These are phyloP conservation scores for Pulicaria dysenterica DNA, from an alignment of 129 eudicot species.

Conservation along the genomic window DNA sequence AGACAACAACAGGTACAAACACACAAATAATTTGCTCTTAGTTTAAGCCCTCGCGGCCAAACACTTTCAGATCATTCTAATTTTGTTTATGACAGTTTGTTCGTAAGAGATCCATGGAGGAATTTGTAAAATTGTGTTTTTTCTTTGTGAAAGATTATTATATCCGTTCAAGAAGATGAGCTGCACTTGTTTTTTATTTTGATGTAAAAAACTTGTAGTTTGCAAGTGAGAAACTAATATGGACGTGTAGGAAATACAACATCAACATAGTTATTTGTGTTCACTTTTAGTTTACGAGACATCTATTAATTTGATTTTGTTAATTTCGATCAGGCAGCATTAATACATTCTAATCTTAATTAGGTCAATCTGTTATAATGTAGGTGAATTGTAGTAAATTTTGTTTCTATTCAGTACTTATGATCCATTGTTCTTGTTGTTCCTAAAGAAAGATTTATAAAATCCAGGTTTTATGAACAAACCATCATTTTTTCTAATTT, in stretches of 20 bases:
- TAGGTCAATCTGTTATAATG: constrained; percentile 2
- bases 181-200: not conserved
- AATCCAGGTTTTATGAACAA: constrained; percentile 5
- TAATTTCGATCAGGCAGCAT: not conserved
- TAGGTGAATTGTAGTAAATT: not conserved
- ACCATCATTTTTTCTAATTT: not conserved
- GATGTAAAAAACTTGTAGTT: constrained; percentile 11
- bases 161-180: not conserved
- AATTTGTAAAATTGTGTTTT: not conserved
- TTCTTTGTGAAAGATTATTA: not conserved
- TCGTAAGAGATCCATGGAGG: not conserved
- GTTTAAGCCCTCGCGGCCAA: constrained; percentile 1
- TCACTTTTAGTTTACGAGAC: not conserved
- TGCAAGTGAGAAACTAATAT: not conserved
- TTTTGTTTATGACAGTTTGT: constrained; percentile 4
- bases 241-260: not conserved
- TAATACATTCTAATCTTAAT: not conserved
- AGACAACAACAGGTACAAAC: constrained; percentile 68
- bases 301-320: not conserved
- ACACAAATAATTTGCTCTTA: not conserved
- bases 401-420: not conserved
- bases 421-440: not conserved
- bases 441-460: constrained; percentile 6
- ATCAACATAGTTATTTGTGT: not conserved
- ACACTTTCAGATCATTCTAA: constrained; percentile 8